Evolutionary conservation across 768 basidiomycete species (phyloP), one percentile per base, ranked within the genome.

Genomic region (Tylopilus vinaceipallidus): DNA sequence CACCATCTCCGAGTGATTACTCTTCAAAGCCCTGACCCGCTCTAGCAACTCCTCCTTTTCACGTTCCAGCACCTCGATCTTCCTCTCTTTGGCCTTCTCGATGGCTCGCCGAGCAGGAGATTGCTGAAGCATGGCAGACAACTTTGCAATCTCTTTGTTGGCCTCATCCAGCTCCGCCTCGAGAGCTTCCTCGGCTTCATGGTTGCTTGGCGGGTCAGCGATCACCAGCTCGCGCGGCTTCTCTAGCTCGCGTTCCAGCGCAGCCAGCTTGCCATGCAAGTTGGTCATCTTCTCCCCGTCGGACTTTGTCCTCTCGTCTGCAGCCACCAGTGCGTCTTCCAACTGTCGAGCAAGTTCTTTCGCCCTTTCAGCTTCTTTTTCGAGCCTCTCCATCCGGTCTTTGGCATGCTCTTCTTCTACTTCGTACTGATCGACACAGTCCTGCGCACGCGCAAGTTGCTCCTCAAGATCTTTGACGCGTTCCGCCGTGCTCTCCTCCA

Each of bases 101-200:
- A 93, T 80, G 0, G 91, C 88, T 58, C 84, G 86, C 12, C 84
- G 78, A 46, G 83, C 84, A 14, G 86, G 88, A 17, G 84, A 89
- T 54, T 88, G 85, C 26, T 76, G 77, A 37, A 92, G 71, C 27
- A 87, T 61, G 0, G 80, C 75, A n/a, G 76, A 79, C 36, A 94
- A 70, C 33, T 80, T 77, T 0, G 83, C 85, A 50, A 91, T 85
- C 64, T 92, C 88, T 60, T 71, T 80, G 61, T 90, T 75, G 0
- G 91, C 90, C 1, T 80, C 76, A 49, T 90, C 87, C 36, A 94
- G 77, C 58, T 92, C 90, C 3, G 74, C 72, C 63, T 93, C 89
- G 43, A 94, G 73, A 0, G 73, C 78, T 50, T 84, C 66, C 45
- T 69, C 83, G 23, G 81, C 66, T 19, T 90, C 88, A 24, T 76